Conservation (phyloP, 2,329 filamentous ascomycete species). For the Penicillium sp. region DNA sequence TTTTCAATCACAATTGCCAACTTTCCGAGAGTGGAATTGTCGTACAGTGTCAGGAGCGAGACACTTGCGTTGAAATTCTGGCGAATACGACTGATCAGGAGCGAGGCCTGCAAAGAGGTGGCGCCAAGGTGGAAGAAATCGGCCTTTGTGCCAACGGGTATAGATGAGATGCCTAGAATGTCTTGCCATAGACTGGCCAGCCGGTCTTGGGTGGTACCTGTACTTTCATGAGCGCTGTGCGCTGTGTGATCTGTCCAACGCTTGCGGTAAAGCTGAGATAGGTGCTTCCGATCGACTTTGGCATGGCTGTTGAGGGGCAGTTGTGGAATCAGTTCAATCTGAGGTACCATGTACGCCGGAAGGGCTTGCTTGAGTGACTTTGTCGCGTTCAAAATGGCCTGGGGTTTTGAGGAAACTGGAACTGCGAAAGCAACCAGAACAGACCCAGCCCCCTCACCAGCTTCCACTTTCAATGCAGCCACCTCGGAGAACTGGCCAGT, state of each 20-base stretch:
- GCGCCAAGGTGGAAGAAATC: not conserved
- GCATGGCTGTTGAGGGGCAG: constrained; percentile 73
- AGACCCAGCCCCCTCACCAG: constrained; percentile 11
- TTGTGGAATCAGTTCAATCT: constrained; percentile 65
- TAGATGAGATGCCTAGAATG: not conserved
- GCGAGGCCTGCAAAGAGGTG: constrained; percentile 17
- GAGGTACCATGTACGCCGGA: constrained; percentile 63
- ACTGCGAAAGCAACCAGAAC: constrained; percentile 24
- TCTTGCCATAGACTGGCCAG: not conserved
- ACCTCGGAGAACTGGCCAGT: constrained; percentile 21
- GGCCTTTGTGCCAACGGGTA: not conserved
- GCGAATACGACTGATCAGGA: constrained; percentile 20
- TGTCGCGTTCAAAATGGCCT: constrained; percentile 49
- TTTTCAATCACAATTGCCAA: constrained; percentile 12
- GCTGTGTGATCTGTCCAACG: not conserved
- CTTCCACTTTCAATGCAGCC: constrained; percentile 13
- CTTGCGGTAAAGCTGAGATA: constrained; percentile 12
- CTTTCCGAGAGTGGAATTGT: constrained; percentile 15
- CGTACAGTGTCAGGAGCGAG: constrained; percentile 22
- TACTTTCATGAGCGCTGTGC: not conserved
- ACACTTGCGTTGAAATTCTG: constrained; percentile 14
- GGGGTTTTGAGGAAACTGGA: constrained; percentile 50
- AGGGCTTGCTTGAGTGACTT: constrained; percentile 61
- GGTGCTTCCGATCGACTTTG: constrained; percentile 55
- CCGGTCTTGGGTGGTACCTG: not conserved